A percentile compares a stretch with the other conserved stretches of the same genome.
phyloP scores from a whole-genome alignment of 2,329 filamentous ascomycete species.

The Neospermospora avenae region DNA sequence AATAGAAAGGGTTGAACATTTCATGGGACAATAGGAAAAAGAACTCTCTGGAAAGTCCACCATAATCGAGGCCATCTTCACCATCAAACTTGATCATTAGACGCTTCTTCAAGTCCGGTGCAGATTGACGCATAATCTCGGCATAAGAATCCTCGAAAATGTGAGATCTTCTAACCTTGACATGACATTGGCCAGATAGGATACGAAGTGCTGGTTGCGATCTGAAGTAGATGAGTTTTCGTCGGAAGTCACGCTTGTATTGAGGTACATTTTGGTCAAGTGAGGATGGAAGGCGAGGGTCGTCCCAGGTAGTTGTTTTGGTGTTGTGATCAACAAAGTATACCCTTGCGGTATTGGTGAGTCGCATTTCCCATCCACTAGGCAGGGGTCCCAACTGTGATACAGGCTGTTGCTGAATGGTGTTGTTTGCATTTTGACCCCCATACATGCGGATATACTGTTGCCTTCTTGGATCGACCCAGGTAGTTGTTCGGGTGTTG shows the following conservation, averaged over 20 bases:
- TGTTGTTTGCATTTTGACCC: constrained; percentile 81
- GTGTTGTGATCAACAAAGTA: constrained; percentile 99
- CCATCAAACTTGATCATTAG: constrained; percentile 99
- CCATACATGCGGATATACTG: constrained; percentile 98
- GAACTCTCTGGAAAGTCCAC: constrained; percentile 96
- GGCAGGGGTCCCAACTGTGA: constrained; percentile 93
- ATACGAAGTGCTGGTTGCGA: constrained; percentile 96
- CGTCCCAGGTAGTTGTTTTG: constrained; percentile 99
- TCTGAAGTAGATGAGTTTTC: constrained; percentile 98
- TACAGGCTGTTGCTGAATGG: constrained; percentile 94
- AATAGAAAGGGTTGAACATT: constrained; percentile 99
- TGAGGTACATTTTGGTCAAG: constrained; percentile 97
- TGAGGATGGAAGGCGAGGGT: constrained; percentile 90
- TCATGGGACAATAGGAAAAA: constrained; percentile 99
- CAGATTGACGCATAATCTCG: constrained; percentile 95
- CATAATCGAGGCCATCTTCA: constrained; percentile 96
- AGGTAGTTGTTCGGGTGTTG: constrained; percentile 95
- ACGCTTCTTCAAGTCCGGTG: constrained; percentile 94
- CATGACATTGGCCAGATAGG: constrained; percentile 92
- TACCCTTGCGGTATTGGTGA: constrained; percentile 95
- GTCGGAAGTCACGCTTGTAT: constrained; percentile 97
- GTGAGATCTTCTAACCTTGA: constrained; percentile 93
- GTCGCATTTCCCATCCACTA: constrained; percentile 98
- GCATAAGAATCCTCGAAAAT: constrained; percentile 99
- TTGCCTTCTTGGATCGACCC: constrained; percentile 95